Evolutionary conservation across 345 rosid genomes (phyloP).

Genomic region (Melaleuca quinquenervia): DNA sequence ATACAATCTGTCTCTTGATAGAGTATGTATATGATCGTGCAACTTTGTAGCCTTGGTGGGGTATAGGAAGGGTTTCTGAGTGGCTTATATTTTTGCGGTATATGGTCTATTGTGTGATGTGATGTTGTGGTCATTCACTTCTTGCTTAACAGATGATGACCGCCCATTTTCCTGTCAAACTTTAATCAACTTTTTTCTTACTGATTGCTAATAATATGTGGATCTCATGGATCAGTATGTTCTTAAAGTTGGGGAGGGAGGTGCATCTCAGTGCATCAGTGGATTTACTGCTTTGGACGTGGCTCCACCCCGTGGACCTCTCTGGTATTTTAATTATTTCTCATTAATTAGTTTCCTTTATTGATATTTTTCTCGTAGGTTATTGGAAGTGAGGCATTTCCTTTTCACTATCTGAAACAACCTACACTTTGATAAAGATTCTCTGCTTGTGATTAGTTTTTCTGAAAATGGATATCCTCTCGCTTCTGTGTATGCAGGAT

Average conservation of each 20-base stretch:
- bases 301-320: slow-evolving; percentile 53
- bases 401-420: not conserved
- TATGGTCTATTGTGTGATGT: not conserved
- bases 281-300: slow-evolving; percentile 51
- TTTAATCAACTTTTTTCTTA: not conserved
- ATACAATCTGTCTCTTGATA: not conserved
- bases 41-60: not conserved
- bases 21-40: not conserved
- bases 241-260: slow-evolving; percentile 48
- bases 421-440: not conserved
- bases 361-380: not conserved
- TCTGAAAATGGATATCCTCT: not conserved
- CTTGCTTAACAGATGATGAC: not conserved
- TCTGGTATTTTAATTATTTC: slow-evolving; percentile 24
- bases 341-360: not conserved
- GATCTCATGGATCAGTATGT: slow-evolving; percentile 25
- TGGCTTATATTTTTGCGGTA: not conserved
- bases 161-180: not conserved
- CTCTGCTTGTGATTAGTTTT: not conserved
- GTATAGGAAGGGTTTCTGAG: not conserved
- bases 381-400: not conserved
- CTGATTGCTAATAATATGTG: not conserved
- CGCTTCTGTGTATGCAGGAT: slow-evolving; percentile 45
- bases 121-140: not conserved
- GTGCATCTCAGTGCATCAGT: slow-evolving; percentile 46